phyloP scores from a whole-genome alignment of 1,139 yeast species.

The Yamadazyma atlantica region DNA sequence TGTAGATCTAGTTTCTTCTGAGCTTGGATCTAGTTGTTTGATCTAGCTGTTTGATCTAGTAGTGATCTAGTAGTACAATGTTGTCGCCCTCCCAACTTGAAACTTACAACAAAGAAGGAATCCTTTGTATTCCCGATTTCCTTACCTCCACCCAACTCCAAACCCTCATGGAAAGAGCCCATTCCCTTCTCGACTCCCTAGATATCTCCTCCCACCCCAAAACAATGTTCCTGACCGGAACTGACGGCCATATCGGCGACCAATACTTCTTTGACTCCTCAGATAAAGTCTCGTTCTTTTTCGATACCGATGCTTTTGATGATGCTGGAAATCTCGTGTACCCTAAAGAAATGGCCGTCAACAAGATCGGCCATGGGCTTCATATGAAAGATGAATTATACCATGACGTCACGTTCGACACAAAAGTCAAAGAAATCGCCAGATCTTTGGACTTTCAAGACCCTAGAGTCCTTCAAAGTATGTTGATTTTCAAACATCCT shows the following conservation, averaged over 20 bases:
- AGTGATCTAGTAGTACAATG: too few species aligned
- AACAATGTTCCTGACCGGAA: constrained; percentile 69
- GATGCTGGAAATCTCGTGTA: constrained; percentile 47
- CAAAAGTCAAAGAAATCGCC: constrained; percentile 53
- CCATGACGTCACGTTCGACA: constrained; percentile 49
- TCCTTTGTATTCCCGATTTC: constrained; percentile 60
- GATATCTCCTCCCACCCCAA: constrained; percentile 63
- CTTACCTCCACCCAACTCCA: constrained; percentile 41
- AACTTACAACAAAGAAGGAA: constrained; percentile 56
- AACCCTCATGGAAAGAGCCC: constrained; percentile 43
- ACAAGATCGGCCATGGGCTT: constrained; percentile 79
- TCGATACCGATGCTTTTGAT: constrained; percentile 71
- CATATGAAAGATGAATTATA: constrained; percentile 57
- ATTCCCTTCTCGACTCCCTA: constrained; percentile 45
- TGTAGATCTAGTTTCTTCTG: too few species aligned
- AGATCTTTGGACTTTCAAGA: constrained; percentile 53
- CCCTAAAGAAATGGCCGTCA: constrained; percentile 60
- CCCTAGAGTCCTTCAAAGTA: constrained; percentile 74
- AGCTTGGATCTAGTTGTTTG: too few species aligned
- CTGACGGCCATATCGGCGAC: constrained; percentile 70
- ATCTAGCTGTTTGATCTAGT: too few species aligned
- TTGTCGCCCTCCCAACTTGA: too few species aligned
- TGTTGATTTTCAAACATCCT: constrained; percentile 82
- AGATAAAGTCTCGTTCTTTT: constrained; percentile 67
- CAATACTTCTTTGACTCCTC: constrained; percentile 68